Evolutionary conservation across 2,329 filamentous ascomycete species (phyloP).

Genomic region (Trichoderma gracile): DNA sequence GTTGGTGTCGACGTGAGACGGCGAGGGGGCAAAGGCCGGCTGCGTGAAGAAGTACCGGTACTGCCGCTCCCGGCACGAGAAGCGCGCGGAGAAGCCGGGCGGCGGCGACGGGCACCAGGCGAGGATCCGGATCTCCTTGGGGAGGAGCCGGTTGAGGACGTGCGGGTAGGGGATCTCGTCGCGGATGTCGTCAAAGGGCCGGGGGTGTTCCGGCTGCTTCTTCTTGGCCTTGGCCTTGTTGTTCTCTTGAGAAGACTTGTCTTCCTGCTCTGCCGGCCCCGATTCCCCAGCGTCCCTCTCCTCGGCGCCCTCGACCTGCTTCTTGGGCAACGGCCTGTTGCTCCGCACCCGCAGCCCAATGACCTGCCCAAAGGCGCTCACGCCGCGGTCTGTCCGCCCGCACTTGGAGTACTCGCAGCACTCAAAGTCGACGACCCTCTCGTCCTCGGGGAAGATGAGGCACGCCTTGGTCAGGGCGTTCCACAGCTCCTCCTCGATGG

Average conservation of each 20-base stretch:
- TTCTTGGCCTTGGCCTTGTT: slow-evolving; percentile 22
- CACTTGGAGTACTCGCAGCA: slow-evolving; percentile 93
- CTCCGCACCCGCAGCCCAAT: slow-evolving; percentile 82
- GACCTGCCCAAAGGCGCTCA: slow-evolving; percentile 96
- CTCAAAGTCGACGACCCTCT: slow-evolving; percentile 71
- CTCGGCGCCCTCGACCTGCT: slow-evolving; percentile 29
- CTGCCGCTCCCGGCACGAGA: slow-evolving; percentile 85
- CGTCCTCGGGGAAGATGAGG: slow-evolving; percentile 72
- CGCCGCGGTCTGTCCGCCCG: slow-evolving; percentile 86
- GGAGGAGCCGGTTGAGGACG: slow-evolving; percentile 83
- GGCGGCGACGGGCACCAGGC: slow-evolving; percentile 91
- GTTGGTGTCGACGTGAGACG: slow-evolving; percentile 32
- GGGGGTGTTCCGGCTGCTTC: slow-evolving; percentile 27
- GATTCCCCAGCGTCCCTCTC: no score
- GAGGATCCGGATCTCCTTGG: slow-evolving; percentile 83
- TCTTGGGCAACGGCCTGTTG: slow-evolving; percentile 60
- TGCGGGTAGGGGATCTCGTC: slow-evolving; percentile 85
- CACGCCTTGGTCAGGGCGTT: slow-evolving; percentile 81
- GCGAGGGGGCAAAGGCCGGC: slow-evolving; percentile 73
- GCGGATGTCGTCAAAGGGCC: slow-evolving; percentile 62
- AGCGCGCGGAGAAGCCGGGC: slow-evolving; percentile 80
- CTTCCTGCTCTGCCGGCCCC: no score
- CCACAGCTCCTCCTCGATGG: slow-evolving; percentile 92
- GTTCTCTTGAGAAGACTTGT: not conserved
- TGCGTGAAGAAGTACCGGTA: slow-evolving; percentile 99